Percentiles rank a stretch among this genome's conserved stretches.
phyloP scores from a whole-genome alignment of 495 filamentous ascomycete genomes.

The Hypoxylon cercidicola region DNA sequence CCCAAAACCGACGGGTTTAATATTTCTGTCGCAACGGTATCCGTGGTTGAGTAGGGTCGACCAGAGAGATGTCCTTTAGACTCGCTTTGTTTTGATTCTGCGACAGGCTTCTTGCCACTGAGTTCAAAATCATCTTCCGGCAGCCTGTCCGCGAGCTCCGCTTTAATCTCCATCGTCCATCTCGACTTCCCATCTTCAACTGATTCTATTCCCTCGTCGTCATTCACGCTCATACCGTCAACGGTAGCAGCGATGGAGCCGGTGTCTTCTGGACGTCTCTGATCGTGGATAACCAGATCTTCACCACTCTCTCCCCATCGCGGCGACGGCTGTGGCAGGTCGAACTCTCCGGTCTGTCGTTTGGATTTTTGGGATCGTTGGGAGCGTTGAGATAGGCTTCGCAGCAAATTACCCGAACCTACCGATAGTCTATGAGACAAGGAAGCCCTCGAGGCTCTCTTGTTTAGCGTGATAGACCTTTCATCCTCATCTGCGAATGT shows the following conservation, averaged over 20 bases:
- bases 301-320: conserved; percentile 51
- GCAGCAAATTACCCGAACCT: conserved; percentile 54
- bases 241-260: conserved; percentile 65
- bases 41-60: conserved; percentile 39
- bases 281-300: conserved; percentile 53
- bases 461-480: conserved; percentile 32
- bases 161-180: conserved; percentile 38
- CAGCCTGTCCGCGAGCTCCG: conserved; percentile 36
- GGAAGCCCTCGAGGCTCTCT: conserved; percentile 42
- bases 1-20: conserved; percentile 26
- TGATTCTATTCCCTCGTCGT: conserved; percentile 37
- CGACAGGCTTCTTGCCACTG: not conserved
- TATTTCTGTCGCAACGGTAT: conserved; percentile 45
- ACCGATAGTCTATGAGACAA: conserved; percentile 59
- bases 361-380: conserved; percentile 19
- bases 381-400: conserved; percentile 59
- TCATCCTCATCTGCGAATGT: conserved; percentile 67
- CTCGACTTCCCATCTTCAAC: conserved; percentile 12
- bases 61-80: conserved; percentile 1
- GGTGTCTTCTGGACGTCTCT: conserved; percentile 46
- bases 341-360: conserved; percentile 35
- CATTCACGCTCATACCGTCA: conserved; percentile 59
- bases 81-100: conserved; percentile 5
- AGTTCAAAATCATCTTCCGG: conserved; percentile 3
- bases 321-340: conserved; percentile 42